These are phyloP conservation scores for Pseudevernia furfuracea DNA, from an alignment of 495 filamentous ascomycete species.

Conservation along the genomic window DNA sequence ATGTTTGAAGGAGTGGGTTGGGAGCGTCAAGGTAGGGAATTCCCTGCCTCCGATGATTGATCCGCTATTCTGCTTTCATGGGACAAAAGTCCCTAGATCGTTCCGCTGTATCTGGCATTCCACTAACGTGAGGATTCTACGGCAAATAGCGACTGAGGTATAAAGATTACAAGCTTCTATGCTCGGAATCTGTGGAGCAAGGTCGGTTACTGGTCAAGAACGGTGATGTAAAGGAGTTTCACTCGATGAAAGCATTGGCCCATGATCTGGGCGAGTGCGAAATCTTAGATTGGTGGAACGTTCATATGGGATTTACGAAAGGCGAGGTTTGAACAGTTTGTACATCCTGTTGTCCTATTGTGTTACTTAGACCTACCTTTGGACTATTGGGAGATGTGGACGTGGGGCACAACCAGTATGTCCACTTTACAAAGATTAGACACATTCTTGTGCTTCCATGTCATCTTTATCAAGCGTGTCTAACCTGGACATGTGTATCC, in stretches of 20 bases:
- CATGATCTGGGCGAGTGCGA: conserved; percentile 33
- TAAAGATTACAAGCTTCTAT: conserved; percentile 45
- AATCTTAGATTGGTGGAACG: conserved; percentile 44
- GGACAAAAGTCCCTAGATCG: not conserved
- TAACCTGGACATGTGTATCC: not conserved
- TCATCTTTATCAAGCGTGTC: not conserved
- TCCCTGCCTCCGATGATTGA: not conserved
- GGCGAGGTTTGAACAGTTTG: not conserved
- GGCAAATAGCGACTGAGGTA: conserved; percentile 36
- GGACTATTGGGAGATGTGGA: not conserved
- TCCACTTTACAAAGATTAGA: not conserved
- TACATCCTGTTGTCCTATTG: not conserved
- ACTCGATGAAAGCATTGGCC: conserved; percentile 26
- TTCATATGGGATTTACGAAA: conserved; percentile 41
- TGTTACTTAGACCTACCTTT: not conserved
- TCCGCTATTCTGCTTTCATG: not conserved
- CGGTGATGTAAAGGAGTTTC: conserved; percentile 44
- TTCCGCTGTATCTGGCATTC: not conserved
- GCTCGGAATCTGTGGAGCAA: conserved; percentile 29
- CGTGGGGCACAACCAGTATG: not conserved
- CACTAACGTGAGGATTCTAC: not conserved
- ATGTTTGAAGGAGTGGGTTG: conserved; percentile 48
- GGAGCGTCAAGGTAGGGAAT: conserved; percentile 40
- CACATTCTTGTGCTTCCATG: not conserved
- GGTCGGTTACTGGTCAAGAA: conserved; percentile 29